Percentiles rank a stretch among this genome's conserved stretches.
phyloP scores from a whole-genome alignment of 1,139 yeast genomes.

The Protomyces macrosporus region DNA sequence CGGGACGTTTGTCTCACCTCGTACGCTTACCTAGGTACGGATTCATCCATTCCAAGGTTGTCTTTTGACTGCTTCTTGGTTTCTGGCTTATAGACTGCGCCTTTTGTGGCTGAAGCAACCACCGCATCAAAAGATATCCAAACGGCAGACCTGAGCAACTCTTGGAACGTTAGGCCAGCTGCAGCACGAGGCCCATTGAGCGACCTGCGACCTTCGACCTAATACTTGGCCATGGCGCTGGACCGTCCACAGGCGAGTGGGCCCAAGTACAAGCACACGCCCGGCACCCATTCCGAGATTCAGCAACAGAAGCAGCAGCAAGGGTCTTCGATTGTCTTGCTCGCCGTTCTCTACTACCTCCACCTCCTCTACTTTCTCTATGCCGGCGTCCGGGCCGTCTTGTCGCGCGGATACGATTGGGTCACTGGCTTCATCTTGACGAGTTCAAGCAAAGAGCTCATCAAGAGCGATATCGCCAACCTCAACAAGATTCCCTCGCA shows the following conservation, averaged over 20 bases:
- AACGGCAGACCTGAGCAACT: too few species aligned
- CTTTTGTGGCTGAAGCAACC: too few species aligned
- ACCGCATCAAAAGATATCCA: too few species aligned
- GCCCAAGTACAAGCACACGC: neutral
- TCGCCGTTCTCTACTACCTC: neutral
- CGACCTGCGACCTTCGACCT: too few species aligned
- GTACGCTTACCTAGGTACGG: too few species aligned
- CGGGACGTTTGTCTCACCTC: too few species aligned
- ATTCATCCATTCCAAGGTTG: too few species aligned
- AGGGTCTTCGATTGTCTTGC: neutral
- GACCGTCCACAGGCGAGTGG: neutral
- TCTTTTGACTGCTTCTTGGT: too few species aligned
- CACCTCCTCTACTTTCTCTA: constrained; percentile 1
- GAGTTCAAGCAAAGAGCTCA: constrained; percentile 56
- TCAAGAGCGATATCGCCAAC: constrained; percentile 72
- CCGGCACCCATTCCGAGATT: neutral
- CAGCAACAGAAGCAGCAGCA: neutral
- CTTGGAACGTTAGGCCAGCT: too few species aligned
- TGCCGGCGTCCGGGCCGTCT: neutral
- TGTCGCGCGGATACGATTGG: neutral
- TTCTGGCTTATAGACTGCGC: too few species aligned
- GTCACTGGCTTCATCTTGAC: constrained; percentile 44
- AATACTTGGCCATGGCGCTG: neutral
- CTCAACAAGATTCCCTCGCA: constrained; percentile 72
- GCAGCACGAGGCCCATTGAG: too few species aligned